These are phyloP conservation scores for Ligustrum vulgare DNA, from an alignment of 257 asterid genomes.

Conservation along the genomic window DNA sequence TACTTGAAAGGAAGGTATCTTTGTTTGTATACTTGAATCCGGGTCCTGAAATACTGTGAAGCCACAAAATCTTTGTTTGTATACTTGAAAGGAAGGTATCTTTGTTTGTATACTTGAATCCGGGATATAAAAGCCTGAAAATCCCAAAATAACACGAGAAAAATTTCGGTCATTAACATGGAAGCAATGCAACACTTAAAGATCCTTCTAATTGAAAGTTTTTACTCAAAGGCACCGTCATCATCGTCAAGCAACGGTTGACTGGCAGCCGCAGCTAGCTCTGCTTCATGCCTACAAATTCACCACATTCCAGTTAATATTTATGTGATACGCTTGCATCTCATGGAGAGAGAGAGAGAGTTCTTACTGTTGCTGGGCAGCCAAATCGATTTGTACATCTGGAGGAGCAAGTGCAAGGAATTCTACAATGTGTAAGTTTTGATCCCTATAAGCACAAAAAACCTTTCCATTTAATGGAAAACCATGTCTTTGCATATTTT, in stretches of 20 bases:
- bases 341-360: neutral
- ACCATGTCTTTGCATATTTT: neutral
- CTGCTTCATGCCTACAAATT: slow-evolving; percentile 55
- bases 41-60: too few species aligned
- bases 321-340: neutral
- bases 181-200: too few species aligned
- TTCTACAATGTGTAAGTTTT: too few species aligned
- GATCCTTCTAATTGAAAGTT: neutral
- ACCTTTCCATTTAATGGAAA: neutral
- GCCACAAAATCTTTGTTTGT: too few species aligned
- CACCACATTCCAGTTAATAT: neutral
- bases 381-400: too few species aligned
- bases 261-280: slow-evolving; percentile 49
- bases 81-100: too few species aligned
- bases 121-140: slow-evolving; percentile 18
- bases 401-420: too few species aligned
- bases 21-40: too few species aligned
- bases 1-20: too few species aligned
- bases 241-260: slow-evolving; percentile 86
- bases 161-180: slow-evolving; percentile 12
- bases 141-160: slow-evolving; percentile 7
- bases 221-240: slow-evolving; percentile 60
- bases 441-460: slow-evolving; percentile 40
- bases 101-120: too few species aligned
- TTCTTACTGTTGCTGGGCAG: too few species aligned